phyloP scores from a whole-genome alignment of 176 grass and related monocot genomes.

The Dactylis glomerata region DNA sequence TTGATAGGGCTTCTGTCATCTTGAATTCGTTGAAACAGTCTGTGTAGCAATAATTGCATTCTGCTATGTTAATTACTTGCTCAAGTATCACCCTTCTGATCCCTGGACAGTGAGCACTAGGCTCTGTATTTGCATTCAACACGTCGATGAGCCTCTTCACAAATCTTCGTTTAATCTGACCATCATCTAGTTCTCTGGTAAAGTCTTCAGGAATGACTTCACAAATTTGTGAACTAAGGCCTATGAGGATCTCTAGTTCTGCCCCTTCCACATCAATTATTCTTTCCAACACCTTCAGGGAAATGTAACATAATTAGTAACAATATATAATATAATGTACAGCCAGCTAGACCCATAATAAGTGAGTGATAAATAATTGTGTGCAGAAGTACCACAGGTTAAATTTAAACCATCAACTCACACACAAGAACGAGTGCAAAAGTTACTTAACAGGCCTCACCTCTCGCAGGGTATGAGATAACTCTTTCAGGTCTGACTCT shows the following conservation, averaged over 20 bases:
- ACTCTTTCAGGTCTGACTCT: neutral
- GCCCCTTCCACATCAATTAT: neutral
- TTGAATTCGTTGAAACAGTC: neutral
- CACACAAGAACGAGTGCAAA: neutral
- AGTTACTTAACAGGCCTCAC: neutral
- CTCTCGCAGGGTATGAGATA: neutral
- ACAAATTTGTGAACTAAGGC: neutral
- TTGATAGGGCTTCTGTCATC: neutral
- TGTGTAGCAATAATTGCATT: neutral
- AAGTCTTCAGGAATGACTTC: neutral
- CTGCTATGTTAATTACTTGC: neutral
- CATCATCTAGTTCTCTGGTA: neutral
- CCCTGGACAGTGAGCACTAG: neutral
- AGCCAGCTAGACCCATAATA: neutral
- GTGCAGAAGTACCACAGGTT: neutral
- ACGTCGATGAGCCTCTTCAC: neutral
- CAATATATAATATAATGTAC: neutral
- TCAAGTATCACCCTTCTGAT: conserved; percentile 6
- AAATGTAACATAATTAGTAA: neutral
- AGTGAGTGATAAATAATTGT: neutral
- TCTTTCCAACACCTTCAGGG: neutral
- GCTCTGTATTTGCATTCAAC: neutral
- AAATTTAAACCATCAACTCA: neutral
- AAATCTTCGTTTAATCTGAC: neutral
- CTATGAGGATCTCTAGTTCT: neutral